Base-by-base conservation (phyloP, 176 grass and related monocot species). In the Triticum urartu region DNA sequence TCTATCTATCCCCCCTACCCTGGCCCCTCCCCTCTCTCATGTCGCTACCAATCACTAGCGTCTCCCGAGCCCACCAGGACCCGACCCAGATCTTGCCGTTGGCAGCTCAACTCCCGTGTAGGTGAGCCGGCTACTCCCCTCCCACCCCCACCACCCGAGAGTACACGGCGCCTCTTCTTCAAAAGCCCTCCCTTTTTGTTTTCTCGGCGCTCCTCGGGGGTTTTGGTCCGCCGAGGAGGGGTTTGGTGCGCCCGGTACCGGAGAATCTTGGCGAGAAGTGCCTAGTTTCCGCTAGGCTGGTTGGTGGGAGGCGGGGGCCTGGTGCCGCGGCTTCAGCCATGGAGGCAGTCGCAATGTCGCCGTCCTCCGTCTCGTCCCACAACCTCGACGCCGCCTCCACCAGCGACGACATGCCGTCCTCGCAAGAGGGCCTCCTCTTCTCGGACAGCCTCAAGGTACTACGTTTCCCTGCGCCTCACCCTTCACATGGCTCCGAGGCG, bases 371-470 rank as follows among this genome's bases (percentile, higher is more conserved):
- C 71, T 88, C 78, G 28, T 85, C 85, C 70, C 86, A 82, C 54
- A 69, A 75, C 77, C 88, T 86, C 18, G 79, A 89, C 50, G 86
- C 83, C 32, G 86, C 92, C 60, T 90, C 90, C 33, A 79, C 68
- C 67, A 89, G 77, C 45, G 92, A 94, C 7, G 92, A 75, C 68
- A 80, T 91, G 82, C 92, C 88, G 82, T 94, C 88, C 61, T 75
- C 84, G 86, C 88, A 94, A 65, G 88, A 97, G 83, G 89, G 89
- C 40, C 60, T 94, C 74, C 94, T 94, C 59, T 97, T 97, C 90
- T 89, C 90, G 18, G 90, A 97, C 80, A 94, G 92, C 84, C 92
- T 97, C 80, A 92, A 92, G 94, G 94, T 96, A 77, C 75, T 18
- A 21, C 56, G 56, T 59, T 9, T 59, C 56, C 3, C 18, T 59